phyloP scores from a whole-genome alignment of 2,329 filamentous ascomycete species.

The Chrysoporthe deuterocubensis region DNA sequence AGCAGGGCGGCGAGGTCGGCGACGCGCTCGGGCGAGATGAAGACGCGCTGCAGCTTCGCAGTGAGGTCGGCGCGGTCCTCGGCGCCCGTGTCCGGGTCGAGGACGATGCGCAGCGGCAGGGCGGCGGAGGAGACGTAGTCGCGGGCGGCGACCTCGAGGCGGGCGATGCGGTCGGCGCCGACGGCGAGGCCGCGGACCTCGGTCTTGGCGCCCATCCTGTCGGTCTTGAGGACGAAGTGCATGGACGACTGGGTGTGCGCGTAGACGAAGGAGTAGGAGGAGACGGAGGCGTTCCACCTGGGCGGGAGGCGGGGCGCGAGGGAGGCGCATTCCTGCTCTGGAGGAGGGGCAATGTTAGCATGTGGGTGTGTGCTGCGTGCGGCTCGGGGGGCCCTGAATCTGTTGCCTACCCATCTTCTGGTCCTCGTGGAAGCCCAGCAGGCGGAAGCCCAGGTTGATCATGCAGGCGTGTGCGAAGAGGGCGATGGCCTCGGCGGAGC shows the following conservation, averaged over 20 bases:
- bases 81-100: conserved; percentile 42
- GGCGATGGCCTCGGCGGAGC: conserved; percentile 80
- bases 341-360: not conserved
- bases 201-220: conserved; percentile 80
- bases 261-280: conserved; percentile 83
- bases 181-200: conserved; percentile 79
- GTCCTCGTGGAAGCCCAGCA: conserved; percentile 85
- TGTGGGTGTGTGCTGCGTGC: conserved; percentile 11
- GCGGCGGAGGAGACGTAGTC: conserved; percentile 72
- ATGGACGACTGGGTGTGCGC: conserved; percentile 83
- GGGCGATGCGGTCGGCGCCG: conserved; percentile 79
- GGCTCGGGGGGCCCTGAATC: not conserved
- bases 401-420: conserved; percentile 65
- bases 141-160: conserved; percentile 73
- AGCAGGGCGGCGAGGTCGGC: conserved; percentile 70
- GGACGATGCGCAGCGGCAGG: conserved; percentile 60
- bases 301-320: conserved; percentile 68
- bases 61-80: conserved; percentile 57
- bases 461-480: conserved; percentile 85
- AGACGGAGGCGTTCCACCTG: conserved; percentile 78
- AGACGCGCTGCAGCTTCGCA: conserved; percentile 61
- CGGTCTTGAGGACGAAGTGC: conserved; percentile 81
- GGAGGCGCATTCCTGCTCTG: conserved; percentile 61
- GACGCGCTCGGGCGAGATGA: conserved; percentile 74
- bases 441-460: conserved; percentile 75